Percentiles rank a stretch among this genome's conserved stretches.
These are phyloP conservation scores for Boletus vermiculosoides DNA, from an alignment of 768 basidiomycete genomes.

Conservation along the genomic window DNA sequence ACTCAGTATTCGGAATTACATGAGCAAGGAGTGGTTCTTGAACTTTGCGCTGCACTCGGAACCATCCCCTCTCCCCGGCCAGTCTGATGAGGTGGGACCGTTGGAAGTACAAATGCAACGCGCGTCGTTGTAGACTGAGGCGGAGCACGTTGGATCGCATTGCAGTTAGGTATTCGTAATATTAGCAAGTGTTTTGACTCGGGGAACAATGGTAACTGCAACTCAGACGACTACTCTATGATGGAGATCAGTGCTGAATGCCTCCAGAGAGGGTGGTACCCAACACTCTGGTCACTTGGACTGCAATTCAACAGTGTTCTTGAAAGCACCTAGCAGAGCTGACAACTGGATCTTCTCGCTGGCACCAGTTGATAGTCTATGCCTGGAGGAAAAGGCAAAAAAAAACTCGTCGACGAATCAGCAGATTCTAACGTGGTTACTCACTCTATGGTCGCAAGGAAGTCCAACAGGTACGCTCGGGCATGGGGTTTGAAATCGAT, in stretches of 20 bases:
- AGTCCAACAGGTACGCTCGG: slow-evolving; percentile 88
- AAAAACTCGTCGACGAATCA: not conserved
- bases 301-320: slow-evolving; percentile 82
- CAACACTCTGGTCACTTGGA: slow-evolving; percentile 35
- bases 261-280: not conserved
- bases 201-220: not conserved
- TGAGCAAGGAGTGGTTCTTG: slow-evolving; percentile 92
- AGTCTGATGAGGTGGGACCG: not conserved
- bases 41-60: slow-evolving; percentile 58
- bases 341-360: slow-evolving; percentile 94
- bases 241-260: not conserved
- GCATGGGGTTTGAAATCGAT: slow-evolving; percentile 84
- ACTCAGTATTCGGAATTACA: slow-evolving; percentile 84
- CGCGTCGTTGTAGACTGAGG: slow-evolving; percentile 6
- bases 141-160: not conserved
- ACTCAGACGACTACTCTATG: not conserved
- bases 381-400: slow-evolving; percentile 47
- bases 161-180: not conserved
- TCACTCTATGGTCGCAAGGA: slow-evolving; percentile 94
- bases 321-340: slow-evolving; percentile 89
- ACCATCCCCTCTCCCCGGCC: slow-evolving; percentile 43
- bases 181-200: not conserved
- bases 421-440: slow-evolving; percentile 27
- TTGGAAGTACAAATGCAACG: slow-evolving; percentile 6
- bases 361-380: slow-evolving; percentile 88